phyloP scores from a whole-genome alignment of 1,284 basidiomycete species.

The Coriolopsis trogii region DNA sequence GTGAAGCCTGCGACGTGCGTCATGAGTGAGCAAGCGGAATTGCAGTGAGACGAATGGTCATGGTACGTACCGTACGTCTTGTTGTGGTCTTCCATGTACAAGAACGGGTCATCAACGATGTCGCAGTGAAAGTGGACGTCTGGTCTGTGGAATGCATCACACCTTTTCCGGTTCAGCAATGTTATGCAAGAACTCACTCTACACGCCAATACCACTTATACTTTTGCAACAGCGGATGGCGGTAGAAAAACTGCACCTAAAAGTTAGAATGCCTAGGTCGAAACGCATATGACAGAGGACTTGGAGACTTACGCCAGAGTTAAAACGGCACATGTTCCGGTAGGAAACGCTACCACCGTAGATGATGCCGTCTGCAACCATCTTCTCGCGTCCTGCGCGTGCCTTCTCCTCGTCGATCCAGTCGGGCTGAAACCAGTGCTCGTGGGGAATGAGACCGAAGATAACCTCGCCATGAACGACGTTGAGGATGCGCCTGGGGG shows the following conservation, averaged over 20 bases:
- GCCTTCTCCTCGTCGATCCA: slow-evolving; percentile 86
- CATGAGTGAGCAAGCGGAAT: background rate
- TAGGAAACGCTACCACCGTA: slow-evolving; percentile 71
- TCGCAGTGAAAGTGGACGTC: slow-evolving; percentile 78
- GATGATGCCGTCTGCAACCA: slow-evolving; percentile 81
- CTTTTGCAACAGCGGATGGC: slow-evolving; percentile 52
- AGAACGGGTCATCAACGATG: slow-evolving; percentile 73
- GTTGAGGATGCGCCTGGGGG: slow-evolving; percentile 43
- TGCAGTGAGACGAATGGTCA: slow-evolving; percentile 42
- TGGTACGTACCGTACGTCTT: slow-evolving; percentile 61
- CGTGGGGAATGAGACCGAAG: slow-evolving; percentile 53
- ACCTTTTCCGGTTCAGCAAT: too few species aligned
- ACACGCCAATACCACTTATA: slow-evolving; percentile 37
- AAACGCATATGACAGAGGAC: too few species aligned
- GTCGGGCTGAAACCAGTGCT: slow-evolving; percentile 86
- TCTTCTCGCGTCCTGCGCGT: slow-evolving; percentile 63
- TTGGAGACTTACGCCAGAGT: slow-evolving; percentile 53
- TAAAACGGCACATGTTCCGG: slow-evolving; percentile 63
- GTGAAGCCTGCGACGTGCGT: slow-evolving; percentile 55
- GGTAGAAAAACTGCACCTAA: slow-evolving; percentile 52
- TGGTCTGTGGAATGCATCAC: too few species aligned
- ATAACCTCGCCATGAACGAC: slow-evolving; percentile 41
- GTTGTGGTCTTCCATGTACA: slow-evolving; percentile 74
- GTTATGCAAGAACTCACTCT: slow-evolving; percentile 37
- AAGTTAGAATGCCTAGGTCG: slow-evolving; percentile 27